A percentile compares a stretch with the other conserved stretches of the same genome.
phyloP scores from a whole-genome alignment of 75 land plant genomes.

The Picea sitchensis region DNA sequence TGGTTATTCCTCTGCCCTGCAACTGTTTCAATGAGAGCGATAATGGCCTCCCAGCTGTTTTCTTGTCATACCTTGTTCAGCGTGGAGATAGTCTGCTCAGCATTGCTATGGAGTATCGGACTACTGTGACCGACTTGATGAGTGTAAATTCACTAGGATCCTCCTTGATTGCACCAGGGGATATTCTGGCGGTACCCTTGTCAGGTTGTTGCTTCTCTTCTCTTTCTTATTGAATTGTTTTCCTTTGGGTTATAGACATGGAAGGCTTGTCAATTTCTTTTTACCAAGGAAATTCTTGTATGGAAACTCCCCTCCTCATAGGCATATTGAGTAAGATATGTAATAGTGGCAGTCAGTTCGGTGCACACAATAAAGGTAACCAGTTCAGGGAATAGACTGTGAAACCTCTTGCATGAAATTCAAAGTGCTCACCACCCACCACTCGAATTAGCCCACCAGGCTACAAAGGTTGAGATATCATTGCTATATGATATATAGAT shows the following conservation, averaged over 20 bases:
- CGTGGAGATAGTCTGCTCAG: conserved; percentile 1
- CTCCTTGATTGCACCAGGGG: conserved; percentile 2
- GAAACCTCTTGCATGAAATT: no score
- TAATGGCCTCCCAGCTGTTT: neutral
- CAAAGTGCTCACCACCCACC: no score
- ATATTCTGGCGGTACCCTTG: conserved; percentile 9
- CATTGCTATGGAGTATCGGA: conserved; percentile 4
- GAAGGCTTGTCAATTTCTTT: neutral
- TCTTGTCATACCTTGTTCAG: conserved; percentile 12
- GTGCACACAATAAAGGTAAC: no score
- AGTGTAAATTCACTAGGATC: neutral
- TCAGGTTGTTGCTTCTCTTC: conserved; percentile 4
- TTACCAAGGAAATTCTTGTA: no score
- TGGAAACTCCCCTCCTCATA: no score
- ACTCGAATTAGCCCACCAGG: no score
- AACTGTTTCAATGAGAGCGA: conserved; percentile 4
- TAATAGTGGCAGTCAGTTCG: no score
- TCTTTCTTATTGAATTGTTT: neutral
- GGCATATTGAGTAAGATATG: no score
- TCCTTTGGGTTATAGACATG: neutral
- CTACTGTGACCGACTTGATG: neutral
- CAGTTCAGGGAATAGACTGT: no score
- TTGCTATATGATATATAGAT: no score
- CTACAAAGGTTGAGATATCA: no score
- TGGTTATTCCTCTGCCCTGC: conserved; percentile 13